These are phyloP conservation scores for Oryza meridionalis DNA, from an alignment of 176 grass and related monocot species.

Conservation along the genomic window DNA sequence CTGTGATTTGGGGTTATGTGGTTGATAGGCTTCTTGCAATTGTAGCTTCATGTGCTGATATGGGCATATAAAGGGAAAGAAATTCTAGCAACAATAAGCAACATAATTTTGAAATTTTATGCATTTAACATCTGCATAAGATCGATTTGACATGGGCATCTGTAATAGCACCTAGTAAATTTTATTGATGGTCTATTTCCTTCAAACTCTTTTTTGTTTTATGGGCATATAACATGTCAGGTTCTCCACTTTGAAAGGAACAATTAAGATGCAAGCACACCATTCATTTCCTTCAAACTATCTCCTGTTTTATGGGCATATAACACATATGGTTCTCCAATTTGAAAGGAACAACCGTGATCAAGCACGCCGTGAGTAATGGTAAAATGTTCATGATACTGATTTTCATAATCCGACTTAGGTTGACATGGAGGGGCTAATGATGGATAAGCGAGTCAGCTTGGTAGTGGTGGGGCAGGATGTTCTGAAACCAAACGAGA, in stretches of 20 bases:
- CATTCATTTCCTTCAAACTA: slow-evolving; percentile 2
- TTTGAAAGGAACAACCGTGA: slow-evolving; percentile 29
- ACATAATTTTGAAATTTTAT: not conserved
- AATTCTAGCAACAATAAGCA: not conserved
- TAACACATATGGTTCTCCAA: not conserved
- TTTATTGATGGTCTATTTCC: not conserved
- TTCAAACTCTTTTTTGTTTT: not conserved
- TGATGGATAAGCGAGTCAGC: slow-evolving; percentile 54
- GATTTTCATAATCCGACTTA: slow-evolving; percentile 44
- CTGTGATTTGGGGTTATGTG: slow-evolving; percentile 32
- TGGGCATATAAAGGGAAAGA: not conserved
- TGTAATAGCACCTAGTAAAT: not conserved
- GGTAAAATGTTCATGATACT: slow-evolving; percentile 19
- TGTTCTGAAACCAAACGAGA: slow-evolving; percentile 62
- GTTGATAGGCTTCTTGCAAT: not conserved
- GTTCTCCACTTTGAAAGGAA: slow-evolving; percentile 18
- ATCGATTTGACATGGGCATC: not conserved
- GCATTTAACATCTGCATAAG: not conserved
- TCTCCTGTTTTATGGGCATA: not conserved
- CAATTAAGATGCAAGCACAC: slow-evolving; percentile 12
- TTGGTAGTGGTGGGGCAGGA: slow-evolving; percentile 67
- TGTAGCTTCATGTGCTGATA: slow-evolving; percentile 20
- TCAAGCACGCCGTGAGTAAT: not conserved
- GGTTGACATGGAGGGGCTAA: slow-evolving; percentile 64
- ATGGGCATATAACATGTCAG: not conserved